Evolutionary conservation across 2,329 filamentous ascomycete species (phyloP).

Genomic region (Colletotrichum sp.): DNA sequence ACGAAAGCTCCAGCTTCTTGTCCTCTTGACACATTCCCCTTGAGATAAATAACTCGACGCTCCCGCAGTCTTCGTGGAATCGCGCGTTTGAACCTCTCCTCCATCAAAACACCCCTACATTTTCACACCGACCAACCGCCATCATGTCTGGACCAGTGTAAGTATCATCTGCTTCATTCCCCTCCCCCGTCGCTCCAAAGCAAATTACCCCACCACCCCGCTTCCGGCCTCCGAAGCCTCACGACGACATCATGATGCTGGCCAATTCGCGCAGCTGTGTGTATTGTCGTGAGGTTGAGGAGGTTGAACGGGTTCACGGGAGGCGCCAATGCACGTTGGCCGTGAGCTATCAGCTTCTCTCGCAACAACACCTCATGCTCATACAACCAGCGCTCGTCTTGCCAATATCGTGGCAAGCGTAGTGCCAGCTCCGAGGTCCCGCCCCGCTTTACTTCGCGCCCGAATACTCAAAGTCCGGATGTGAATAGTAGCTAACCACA

Average conservation of each 20-base stretch:
- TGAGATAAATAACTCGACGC: constrained; percentile 24
- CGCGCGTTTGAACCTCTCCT: constrained; percentile 14
- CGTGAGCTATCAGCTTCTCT: neutral
- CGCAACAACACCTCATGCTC: constrained; percentile 1
- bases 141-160: constrained; percentile 73
- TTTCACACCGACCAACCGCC: constrained; percentile 26
- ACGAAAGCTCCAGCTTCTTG: constrained; percentile 19
- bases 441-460: constrained; percentile 29
- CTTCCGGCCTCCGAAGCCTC: constrained; percentile 29
- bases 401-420: constrained; percentile 58
- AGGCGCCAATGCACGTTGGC: neutral
- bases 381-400: constrained; percentile 69
- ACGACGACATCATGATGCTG: constrained; percentile 20
- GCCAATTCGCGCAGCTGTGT: constrained; percentile 39
- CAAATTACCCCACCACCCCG: constrained; percentile 46
- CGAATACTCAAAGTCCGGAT: constrained; percentile 15
- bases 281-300: neutral
- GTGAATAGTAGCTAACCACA: constrained; percentile 55
- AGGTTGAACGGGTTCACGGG: neutral
- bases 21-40: constrained; percentile 20
- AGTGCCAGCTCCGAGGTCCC: constrained; percentile 42
- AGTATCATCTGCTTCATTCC: constrained; percentile 45
- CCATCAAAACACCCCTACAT: constrained; percentile 4
- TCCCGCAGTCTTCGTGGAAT: constrained; percentile 7
- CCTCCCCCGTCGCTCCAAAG: neutral